These are phyloP conservation scores for Aspergillus eucalypticola DNA, from an alignment of 2,329 filamentous ascomycete genomes.

Conservation along the genomic window DNA sequence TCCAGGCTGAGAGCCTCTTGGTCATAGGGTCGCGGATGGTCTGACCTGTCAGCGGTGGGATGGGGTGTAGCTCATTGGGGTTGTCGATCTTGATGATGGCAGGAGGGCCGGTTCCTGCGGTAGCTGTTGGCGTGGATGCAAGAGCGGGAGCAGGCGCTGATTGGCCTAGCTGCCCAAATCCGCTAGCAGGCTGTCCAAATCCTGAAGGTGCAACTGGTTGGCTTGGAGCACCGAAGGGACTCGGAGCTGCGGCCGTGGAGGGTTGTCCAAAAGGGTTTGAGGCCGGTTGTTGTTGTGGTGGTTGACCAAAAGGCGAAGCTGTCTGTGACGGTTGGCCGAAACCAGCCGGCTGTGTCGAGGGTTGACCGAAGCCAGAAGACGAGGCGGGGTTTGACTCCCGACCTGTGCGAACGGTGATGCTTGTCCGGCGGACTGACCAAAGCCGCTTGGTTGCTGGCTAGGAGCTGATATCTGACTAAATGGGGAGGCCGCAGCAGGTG, in stretches of 20 bases:
- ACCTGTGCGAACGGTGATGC: slow-evolving; percentile 39
- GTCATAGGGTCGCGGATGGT: slow-evolving; percentile 37
- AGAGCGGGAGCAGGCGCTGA: slow-evolving; percentile 10
- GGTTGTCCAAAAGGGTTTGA: slow-evolving; percentile 36
- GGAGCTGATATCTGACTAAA: slow-evolving; percentile 47
- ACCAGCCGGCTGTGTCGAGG: slow-evolving; percentile 21
- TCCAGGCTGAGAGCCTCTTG: slow-evolving; percentile 58
- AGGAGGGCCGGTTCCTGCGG: slow-evolving; percentile 28
- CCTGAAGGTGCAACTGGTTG: slow-evolving; percentile 39
- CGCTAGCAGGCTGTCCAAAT: slow-evolving; percentile 38
- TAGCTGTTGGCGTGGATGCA: slow-evolving; percentile 8
- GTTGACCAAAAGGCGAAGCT: slow-evolving; percentile 32
- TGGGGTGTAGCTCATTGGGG: slow-evolving; percentile 33
- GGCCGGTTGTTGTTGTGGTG: slow-evolving; percentile 16
- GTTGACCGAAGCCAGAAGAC: slow-evolving; percentile 32
- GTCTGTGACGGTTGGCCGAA: slow-evolving; percentile 38
- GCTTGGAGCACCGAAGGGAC: slow-evolving; percentile 30
- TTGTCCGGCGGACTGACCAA: slow-evolving; percentile 26
- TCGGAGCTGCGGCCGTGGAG: slow-evolving; percentile 23
- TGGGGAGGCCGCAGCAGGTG: slow-evolving; percentile 36
- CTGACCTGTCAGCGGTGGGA: slow-evolving; percentile 40
- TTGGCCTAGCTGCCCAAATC: slow-evolving; percentile 26
- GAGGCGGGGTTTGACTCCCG: slow-evolving; percentile 31
- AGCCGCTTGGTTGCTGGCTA: slow-evolving; percentile 29
- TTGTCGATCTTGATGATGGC: slow-evolving; percentile 30